Conservation (phyloP, 129 eudicot genomes). For the Saposhnikovia divaricata region DNA sequence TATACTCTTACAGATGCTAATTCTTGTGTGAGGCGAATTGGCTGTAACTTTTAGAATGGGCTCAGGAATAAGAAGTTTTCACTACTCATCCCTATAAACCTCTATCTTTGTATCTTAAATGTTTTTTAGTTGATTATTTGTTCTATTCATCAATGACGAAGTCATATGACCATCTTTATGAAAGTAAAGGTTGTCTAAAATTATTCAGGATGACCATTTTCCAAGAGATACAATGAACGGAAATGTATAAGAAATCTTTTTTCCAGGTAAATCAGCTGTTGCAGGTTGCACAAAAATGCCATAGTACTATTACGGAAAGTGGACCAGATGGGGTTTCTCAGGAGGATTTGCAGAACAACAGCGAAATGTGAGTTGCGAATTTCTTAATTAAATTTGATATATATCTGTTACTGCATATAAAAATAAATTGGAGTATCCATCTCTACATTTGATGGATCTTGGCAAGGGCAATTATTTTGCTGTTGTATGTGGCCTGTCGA, state of each 20-base stretch:
- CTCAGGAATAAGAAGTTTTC: too few relatives aligned
- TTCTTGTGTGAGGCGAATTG: too few relatives aligned
- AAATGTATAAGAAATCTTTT: background rate
- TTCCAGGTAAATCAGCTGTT: conserved; percentile 80
- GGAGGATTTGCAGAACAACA: conserved; percentile 80
- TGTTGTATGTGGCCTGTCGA: background rate
- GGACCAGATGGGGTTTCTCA: conserved; percentile 88
- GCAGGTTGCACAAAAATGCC: conserved; percentile 96
- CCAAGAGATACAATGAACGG: background rate
- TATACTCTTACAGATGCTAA: too few relatives aligned
- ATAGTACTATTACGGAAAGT: conserved; percentile 73
- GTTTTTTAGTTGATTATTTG: too few relatives aligned
- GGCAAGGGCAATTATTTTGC: background rate
- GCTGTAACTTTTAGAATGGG: too few relatives aligned
- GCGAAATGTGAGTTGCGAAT: conserved; percentile 56
- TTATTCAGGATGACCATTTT: background rate
- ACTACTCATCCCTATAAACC: too few relatives aligned
- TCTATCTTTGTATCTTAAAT: too few relatives aligned
- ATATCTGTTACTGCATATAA: background rate
- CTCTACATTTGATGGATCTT: background rate
- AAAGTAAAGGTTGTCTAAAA: background rate
- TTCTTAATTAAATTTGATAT: background rate
- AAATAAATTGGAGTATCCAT: background rate
- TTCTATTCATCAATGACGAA: too few relatives aligned
- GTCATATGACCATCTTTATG: background rate